These are phyloP conservation scores for Sclerospora graminicola DNA, from an alignment of 352 stramenopile genomes.

Conservation along the genomic window DNA sequence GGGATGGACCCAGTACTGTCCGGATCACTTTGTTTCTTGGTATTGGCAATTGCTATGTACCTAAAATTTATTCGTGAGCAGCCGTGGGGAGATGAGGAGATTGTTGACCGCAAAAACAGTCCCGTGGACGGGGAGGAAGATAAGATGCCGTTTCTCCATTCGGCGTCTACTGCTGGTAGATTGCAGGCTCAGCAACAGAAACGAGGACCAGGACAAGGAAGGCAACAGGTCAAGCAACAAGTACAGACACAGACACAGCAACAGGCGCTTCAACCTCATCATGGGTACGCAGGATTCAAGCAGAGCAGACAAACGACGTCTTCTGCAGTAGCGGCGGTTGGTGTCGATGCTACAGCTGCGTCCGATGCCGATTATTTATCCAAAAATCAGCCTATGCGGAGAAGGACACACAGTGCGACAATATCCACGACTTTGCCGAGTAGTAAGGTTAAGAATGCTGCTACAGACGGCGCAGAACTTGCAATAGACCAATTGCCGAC, in stretches of 20 bases:
- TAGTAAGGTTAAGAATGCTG: constrained; percentile 20
- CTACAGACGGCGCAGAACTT: constrained; percentile 4
- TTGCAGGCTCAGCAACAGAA: constrained; percentile 33
- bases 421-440: constrained; percentile 5
- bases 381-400: constrained; percentile 69
- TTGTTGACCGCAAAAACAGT: constrained; percentile 46
- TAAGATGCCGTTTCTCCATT: constrained; percentile 58
- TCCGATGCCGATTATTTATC: constrained; percentile 31
- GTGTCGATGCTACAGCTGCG: constrained; percentile 3
- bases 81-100: constrained; percentile 45
- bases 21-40: constrained; percentile 81
- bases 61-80: constrained; percentile 81
- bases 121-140: constrained; percentile 52
- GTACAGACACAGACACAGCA: constrained; percentile 28
- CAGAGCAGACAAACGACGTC: constrained; percentile 26
- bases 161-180: constrained; percentile 34
- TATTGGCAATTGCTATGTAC: constrained; percentile 83
- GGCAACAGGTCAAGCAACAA: constrained; percentile 33
- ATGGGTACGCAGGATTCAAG: constrained; percentile 21
- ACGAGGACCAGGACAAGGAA: constrained; percentile 19
- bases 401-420: constrained; percentile 57
- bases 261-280: constrained; percentile 39
- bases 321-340: constrained; percentile 8
- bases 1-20: constrained; percentile 78
- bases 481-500: constrained; percentile 32